phyloP scores from a whole-genome alignment of 768 basidiomycete genomes.

The Mycena albidolilacea region DNA sequence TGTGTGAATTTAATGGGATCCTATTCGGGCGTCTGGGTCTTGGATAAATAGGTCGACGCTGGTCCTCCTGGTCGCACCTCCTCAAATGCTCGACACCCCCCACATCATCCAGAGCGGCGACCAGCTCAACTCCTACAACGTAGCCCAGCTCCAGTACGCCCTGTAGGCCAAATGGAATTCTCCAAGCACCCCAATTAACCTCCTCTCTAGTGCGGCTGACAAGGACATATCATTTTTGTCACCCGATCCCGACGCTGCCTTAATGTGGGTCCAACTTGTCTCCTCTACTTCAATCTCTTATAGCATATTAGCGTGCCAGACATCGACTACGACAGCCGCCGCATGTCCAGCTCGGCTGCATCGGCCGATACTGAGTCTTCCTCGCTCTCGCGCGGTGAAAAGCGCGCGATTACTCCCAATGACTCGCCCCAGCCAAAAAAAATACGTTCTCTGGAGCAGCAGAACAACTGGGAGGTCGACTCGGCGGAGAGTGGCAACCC shows the following conservation, averaged over 20 bases:
- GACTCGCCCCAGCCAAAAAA: constrained; percentile 71
- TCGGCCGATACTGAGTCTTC: constrained; percentile 80
- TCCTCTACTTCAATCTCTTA: neutral
- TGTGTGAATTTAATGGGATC: constrained; percentile 27
- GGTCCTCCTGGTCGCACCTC: constrained; percentile 27
- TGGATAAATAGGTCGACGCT: constrained; percentile 42
- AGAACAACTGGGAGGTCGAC: constrained; percentile 53
- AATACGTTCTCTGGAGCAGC: constrained; percentile 54
- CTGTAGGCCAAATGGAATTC: constrained; percentile 53
- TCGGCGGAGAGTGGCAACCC: constrained; percentile 44
- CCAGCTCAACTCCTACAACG: constrained; percentile 73
- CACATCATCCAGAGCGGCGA: constrained; percentile 49
- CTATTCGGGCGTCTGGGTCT: constrained; percentile 40
- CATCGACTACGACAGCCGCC: constrained; percentile 73
- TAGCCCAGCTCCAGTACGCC: constrained; percentile 73
- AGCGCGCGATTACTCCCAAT: constrained; percentile 69
- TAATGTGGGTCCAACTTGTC: constrained; percentile 57
- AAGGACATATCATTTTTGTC: constrained; percentile 44
- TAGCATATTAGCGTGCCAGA: constrained; percentile 54
- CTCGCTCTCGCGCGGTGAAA: constrained; percentile 72
- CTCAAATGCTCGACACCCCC: constrained; percentile 72
- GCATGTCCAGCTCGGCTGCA: constrained; percentile 85
- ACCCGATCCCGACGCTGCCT: constrained; percentile 51
- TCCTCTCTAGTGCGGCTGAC: constrained; percentile 33
- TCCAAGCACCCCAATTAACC: constrained; percentile 17